Evolutionary conservation across 2,329 filamentous ascomycete species (phyloP), one percentile per base, ranked within the genome.

Genomic region (Lecanosticta acicola): DNA sequence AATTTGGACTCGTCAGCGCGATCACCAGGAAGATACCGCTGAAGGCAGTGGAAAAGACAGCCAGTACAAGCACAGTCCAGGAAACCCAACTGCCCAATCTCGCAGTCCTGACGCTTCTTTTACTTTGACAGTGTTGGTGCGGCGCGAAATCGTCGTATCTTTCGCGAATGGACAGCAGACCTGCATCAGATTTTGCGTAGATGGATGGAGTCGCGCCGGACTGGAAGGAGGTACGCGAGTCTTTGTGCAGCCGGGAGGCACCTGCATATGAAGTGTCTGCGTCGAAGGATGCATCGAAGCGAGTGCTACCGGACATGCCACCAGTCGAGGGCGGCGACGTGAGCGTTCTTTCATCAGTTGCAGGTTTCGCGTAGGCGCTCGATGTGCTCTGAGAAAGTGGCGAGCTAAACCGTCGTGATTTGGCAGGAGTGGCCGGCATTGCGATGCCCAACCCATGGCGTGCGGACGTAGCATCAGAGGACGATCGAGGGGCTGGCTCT

Each of bases 1-100:
- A 89, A 50, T 77, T 69, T 0, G 83, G 84, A 47, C 80, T 80
- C 1, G 70, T 59, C 9, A 85, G 66, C 0, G 84, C 80, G 3
- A 83, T 71, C 1, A 75, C 66, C 1, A 89, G 67, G 71, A 82
- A 88, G n/a, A 85, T 65, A 0, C 73, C 76, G n/a, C 80, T 84
- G 43, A 83, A 70, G 1, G 76, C 51, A 0, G 81, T 84, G 0
- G 81, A 83, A 56, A 84, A 83, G 1, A 85, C 42, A 0, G 80
- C 81, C 3, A 73, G 61, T 1, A 65, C 39, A 5, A 74, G 50
- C 10, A 72, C 62, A 4, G 58, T 60, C 9, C 68, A 51, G 4
- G 68, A 66, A 8, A 82, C 65, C 76, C 77, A 82, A 4, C 41
- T 50, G 29, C 41, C 48, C 35, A 57, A 49, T 3, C 48, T 43